A percentile compares a stretch with the other conserved stretches of the same genome.
These are phyloP conservation scores for Xerocomellus chrysenteron DNA, from an alignment of 768 basidiomycete species.

Conservation along the genomic window DNA sequence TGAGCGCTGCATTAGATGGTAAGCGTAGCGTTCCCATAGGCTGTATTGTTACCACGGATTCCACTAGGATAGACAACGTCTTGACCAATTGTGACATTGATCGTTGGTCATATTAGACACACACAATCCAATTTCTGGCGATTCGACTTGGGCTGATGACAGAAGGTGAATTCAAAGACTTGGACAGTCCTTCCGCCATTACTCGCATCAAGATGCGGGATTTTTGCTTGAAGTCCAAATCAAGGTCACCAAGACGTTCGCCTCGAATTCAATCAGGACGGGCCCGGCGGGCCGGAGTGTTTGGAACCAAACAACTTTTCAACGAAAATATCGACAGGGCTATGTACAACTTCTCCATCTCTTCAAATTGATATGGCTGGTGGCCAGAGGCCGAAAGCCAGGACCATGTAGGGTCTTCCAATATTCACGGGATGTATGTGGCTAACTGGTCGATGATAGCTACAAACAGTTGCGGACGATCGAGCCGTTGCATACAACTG, in stretches of 20 bases:
- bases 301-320: constrained; percentile 11
- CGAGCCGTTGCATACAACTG: constrained; percentile 83
- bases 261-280: neutral
- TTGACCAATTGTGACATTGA: neutral
- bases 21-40: neutral
- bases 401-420: constrained; percentile 33
- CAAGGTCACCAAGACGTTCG: too few species aligned
- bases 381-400: constrained; percentile 44
- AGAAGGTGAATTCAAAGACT: too few species aligned
- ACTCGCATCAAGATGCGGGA: too few species aligned
- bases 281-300: neutral
- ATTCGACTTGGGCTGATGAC: too few species aligned
- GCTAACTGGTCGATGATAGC: constrained; percentile 38
- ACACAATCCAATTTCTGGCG: too few species aligned
- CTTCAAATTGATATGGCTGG: constrained; percentile 14
- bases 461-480: constrained; percentile 76
- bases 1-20: neutral
- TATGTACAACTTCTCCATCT: too few species aligned
- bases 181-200: too few species aligned
- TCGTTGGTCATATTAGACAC: too few species aligned
- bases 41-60: neutral
- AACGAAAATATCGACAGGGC: constrained; percentile 1
- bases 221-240: neutral
- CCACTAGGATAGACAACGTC: constrained; percentile 8
- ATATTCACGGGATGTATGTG: neutral